Conservation (phyloP, 495 filamentous ascomycete genomes). For the Cudoniella acicularis region DNA sequence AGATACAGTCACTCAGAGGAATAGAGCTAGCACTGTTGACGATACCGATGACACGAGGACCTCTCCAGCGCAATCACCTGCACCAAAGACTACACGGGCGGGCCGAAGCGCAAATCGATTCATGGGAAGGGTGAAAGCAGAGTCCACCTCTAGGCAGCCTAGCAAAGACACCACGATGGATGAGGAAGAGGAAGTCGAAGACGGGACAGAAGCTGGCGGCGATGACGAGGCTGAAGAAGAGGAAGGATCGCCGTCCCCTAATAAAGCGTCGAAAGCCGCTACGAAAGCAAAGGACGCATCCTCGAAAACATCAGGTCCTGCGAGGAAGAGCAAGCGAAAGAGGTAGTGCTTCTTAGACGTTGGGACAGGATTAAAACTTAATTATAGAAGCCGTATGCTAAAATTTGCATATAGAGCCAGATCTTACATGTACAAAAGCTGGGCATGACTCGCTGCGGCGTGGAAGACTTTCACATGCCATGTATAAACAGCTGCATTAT, state of each 20-base stretch:
- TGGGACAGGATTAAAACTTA: background rate
- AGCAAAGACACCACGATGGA: conserved; percentile 26
- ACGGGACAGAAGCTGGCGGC: conserved; percentile 18
- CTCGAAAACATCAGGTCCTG: background rate
- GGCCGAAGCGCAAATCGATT: conserved; percentile 16
- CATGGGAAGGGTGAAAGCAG: conserved; percentile 14
- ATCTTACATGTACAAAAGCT: too few species aligned
- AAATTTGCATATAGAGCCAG: too few species aligned
- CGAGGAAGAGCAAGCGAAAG: conserved; percentile 26
- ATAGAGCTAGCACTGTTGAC: conserved; percentile 50
- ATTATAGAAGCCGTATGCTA: too few species aligned
- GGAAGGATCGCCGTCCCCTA: conserved; percentile 18
- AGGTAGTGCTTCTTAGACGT: conserved; percentile 2
- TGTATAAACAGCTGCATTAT: too few species aligned
- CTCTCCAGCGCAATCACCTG: conserved; percentile 19
- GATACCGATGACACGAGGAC: conserved; percentile 45
- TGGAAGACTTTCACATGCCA: too few species aligned
- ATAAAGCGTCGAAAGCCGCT: conserved; percentile 5
- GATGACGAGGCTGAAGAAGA: conserved; percentile 21
- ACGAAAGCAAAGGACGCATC: conserved; percentile 4
- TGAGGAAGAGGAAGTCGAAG: conserved; percentile 22
- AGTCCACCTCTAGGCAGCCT: conserved; percentile 20
- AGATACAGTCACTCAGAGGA: conserved; percentile 33
- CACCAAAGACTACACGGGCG: conserved; percentile 11
- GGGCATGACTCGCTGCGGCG: too few species aligned